Evolutionary conservation across 306 rosid species (phyloP).

Genomic region (Dryas octopetala): DNA sequence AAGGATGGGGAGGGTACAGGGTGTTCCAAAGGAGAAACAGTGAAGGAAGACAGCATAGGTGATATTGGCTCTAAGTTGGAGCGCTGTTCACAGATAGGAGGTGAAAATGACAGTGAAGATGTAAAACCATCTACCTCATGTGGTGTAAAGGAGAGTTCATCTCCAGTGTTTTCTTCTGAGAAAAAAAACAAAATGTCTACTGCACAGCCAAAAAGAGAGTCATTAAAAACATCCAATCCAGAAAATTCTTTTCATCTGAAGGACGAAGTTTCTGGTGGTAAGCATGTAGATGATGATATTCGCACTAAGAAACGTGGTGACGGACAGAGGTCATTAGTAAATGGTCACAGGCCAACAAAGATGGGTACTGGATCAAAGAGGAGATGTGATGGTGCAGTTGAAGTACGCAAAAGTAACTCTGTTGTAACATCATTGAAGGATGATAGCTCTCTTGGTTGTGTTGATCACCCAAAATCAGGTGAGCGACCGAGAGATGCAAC

Average conservation of each 20-base stretch:
- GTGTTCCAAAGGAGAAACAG: conserved; percentile 38
- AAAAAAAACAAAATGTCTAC: conserved; percentile 37
- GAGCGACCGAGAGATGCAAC: conserved; percentile 48
- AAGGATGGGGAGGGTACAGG: conserved; percentile 47
- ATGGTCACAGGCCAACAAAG: conserved; percentile 57
- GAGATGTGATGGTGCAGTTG: conserved; percentile 46
- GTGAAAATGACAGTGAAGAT: conserved; percentile 48
- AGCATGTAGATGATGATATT: conserved; percentile 30
- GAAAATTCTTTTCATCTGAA: conserved; percentile 18
- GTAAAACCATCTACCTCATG: conserved; percentile 40
- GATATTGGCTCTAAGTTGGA: conserved; percentile 55
- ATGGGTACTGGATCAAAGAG: conserved; percentile 48
- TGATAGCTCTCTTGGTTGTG: conserved; percentile 30
- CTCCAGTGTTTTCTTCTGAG: conserved; percentile 49
- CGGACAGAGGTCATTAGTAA: conserved; percentile 39
- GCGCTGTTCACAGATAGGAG: conserved; percentile 52
- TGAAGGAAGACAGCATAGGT: conserved; percentile 26
- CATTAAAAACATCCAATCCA: conserved; percentile 32
- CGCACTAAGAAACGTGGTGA: conserved; percentile 41
- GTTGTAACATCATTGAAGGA: conserved; percentile 41
- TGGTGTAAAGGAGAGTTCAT: conserved; percentile 44
- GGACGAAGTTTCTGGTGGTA: conserved; percentile 27
- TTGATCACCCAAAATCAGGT: conserved; percentile 41
- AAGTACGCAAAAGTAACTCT: conserved; percentile 39
- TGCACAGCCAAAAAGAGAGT: conserved; percentile 39